Conservation (phyloP, 331 rosid species). For the Malus hybrid region DNA sequence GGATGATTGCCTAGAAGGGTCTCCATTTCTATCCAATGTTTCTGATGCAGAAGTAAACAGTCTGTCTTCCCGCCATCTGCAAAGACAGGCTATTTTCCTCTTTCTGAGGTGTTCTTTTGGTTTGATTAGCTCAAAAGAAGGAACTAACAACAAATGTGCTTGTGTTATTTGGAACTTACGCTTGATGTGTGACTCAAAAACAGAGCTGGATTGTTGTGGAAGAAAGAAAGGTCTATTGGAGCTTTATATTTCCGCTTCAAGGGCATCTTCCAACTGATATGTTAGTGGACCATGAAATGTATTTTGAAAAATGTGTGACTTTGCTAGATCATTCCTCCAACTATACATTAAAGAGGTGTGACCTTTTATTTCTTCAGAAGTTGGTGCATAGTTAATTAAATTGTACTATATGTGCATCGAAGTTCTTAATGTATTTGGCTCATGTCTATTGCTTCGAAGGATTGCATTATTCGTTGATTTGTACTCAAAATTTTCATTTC, state of each 20-base stretch:
- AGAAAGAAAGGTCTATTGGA: slow-evolving; percentile 49
- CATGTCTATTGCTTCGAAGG: too few relatives aligned
- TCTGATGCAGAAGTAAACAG: slow-evolving; percentile 37
- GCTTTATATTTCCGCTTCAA: slow-evolving; percentile 61
- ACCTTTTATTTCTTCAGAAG: slow-evolving; percentile 7
- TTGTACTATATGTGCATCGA: not conserved
- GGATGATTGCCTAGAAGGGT: slow-evolving; percentile 62
- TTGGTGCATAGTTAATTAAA: not conserved
- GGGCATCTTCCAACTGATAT: slow-evolving; percentile 47
- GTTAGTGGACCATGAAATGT: slow-evolving; percentile 33
- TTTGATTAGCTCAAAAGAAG: slow-evolving; percentile 35
- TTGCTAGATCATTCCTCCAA: slow-evolving; percentile 65
- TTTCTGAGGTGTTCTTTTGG: slow-evolving; percentile 57
- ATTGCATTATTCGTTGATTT: too few relatives aligned
- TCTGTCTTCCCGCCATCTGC: slow-evolving; percentile 48
- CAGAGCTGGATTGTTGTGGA: slow-evolving; percentile 30
- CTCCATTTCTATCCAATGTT: slow-evolving; percentile 59
- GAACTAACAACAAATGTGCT: slow-evolving; percentile 17
- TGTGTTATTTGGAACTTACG: slow-evolving; percentile 29
- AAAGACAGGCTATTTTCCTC: slow-evolving; percentile 63
- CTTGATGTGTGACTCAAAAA: slow-evolving; percentile 17
- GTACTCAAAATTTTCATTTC: not conserved
- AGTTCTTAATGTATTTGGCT: not conserved
- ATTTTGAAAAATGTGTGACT: slow-evolving; percentile 45
- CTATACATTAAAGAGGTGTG: slow-evolving; percentile 75